Evolutionary conservation across 116 monocot species (phyloP).

Genomic region (Cymodocea nodosa): DNA sequence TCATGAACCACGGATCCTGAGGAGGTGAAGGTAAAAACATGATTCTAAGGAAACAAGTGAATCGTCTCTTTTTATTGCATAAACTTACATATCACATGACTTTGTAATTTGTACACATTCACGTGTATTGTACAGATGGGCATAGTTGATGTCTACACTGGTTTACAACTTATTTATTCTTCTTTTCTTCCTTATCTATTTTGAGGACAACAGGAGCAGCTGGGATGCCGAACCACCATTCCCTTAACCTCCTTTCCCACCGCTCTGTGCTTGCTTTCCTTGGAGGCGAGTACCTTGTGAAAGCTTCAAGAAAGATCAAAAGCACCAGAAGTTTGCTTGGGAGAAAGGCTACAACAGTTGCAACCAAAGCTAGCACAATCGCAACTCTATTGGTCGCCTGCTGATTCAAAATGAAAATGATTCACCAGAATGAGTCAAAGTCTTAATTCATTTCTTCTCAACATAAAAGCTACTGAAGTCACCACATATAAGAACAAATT

Average conservation of each 20-base stretch:
- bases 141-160: no score
- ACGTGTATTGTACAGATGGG: no score
- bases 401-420: neutral
- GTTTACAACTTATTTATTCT: neutral
- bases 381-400: slow-evolving; percentile 67
- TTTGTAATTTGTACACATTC: no score
- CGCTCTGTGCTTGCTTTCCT: slow-evolving; percentile 68
- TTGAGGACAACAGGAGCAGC: slow-evolving; percentile 81
- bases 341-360: slow-evolving; percentile 31
- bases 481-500: no score
- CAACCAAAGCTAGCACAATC: slow-evolving; percentile 32
- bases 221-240: slow-evolving; percentile 97
- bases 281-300: slow-evolving; percentile 60
- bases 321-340: slow-evolving; percentile 40
- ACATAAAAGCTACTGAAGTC: no score
- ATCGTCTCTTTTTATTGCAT: no score
- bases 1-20: no score
- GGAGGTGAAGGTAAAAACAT: no score
- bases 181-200: slow-evolving; percentile 56
- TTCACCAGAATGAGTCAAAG: neutral
- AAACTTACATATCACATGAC: no score
- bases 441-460: no score
- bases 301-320: slow-evolving; percentile 53
- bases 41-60: no score
- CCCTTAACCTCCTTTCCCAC: slow-evolving; percentile 62